Evolutionary conservation across 2,329 filamentous ascomycete genomes (phyloP), one percentile per base, ranked within the genome.

Genomic region (Teratosphaeria zuluensis): DNA sequence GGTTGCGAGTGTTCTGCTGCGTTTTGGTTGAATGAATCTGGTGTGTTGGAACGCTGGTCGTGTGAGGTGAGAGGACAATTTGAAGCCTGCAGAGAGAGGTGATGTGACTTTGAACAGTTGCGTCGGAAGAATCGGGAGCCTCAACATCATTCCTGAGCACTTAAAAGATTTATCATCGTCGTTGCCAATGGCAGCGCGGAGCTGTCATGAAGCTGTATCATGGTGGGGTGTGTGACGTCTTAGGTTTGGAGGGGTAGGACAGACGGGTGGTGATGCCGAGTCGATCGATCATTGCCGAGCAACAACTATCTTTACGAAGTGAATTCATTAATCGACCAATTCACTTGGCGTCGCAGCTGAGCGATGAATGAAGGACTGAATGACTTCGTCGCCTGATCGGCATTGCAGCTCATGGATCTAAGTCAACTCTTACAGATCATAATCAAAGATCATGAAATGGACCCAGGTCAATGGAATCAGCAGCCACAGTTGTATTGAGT

Each of bases 1-100:
- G 58, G 60, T 67, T 59, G 62, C 62, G 54, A 60, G 57, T 33
- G n/a, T 24, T 54, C 56, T 58, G 32, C 35, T 24, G 31, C 19
- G 8, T 31, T 2, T 53, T 5, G 31, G 28, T 3, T 4, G 21
- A 6, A 21, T n/a, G 51, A 31, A 53, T 16, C 21, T 53, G 2
- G 11, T 9, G 28, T n/a, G 51, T 30, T 31, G 31, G 19, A 7
- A 12, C 9, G 21, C 28, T 31, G 51, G 14, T 53, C 28, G 1
- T 53, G 21, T 31, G 21, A 16, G 12, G 31, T 38, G 14, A 3
- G 14, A 12, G n/a, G 30, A 33, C 28, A 31, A 32, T 28, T 21
- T 55, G 16, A 38, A 19, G 19, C 30, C 33, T 38, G 21, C 14
- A 55, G 53, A 38, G 30, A 48, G 4, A 48, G 19, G 11, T 8